Conservation (phyloP, 352 stramenopile genomes). For the Plasmopara muralis region DNA sequence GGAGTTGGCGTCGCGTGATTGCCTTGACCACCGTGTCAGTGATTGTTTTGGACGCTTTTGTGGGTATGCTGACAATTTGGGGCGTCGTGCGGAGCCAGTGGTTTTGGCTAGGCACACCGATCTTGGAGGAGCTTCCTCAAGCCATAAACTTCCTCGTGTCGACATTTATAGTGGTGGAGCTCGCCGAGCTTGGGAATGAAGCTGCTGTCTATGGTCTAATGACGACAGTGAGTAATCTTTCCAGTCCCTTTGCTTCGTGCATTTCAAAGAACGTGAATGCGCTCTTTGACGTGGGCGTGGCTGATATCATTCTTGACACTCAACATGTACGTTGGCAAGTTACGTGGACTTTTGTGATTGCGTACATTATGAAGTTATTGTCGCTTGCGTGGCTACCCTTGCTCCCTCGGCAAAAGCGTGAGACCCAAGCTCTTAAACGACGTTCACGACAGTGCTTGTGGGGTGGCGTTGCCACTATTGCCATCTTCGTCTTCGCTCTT, state of each 20-base stretch:
- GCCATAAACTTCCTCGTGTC: constrained; percentile 37
- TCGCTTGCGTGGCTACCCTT: constrained; percentile 28
- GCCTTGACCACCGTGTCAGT: constrained; percentile 23
- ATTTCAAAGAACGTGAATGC: constrained; percentile 35
- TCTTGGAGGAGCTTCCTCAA: constrained; percentile 30
- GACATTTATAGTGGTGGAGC: constrained; percentile 42
- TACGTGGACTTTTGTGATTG: constrained; percentile 35
- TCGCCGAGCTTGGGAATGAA: constrained; percentile 39
- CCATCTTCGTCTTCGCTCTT: constrained; percentile 36
- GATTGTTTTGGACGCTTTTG: constrained; percentile 25
- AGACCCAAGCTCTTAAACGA: constrained; percentile 34
- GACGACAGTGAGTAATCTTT: constrained; percentile 37
- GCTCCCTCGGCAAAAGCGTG: constrained; percentile 38
- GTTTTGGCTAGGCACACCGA: constrained; percentile 37
- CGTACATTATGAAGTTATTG: constrained; percentile 28
- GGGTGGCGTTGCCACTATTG: constrained; percentile 29
- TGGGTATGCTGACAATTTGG: constrained; percentile 31
- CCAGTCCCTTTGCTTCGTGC: constrained; percentile 32
- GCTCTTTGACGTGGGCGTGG: constrained; percentile 36
- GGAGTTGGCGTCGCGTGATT: constrained; percentile 33
- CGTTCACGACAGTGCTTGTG: constrained; percentile 27
- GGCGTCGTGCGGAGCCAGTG: constrained; percentile 37
- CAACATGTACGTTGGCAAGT: constrained; percentile 31
- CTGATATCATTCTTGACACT: constrained; percentile 33
- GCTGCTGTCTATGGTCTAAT: constrained; percentile 38